Percentiles rank a stretch among this genome's conserved stretches.
These are phyloP conservation scores for Inga oerstediana DNA, from an alignment of 306 rosid genomes.

Conservation along the genomic window DNA sequence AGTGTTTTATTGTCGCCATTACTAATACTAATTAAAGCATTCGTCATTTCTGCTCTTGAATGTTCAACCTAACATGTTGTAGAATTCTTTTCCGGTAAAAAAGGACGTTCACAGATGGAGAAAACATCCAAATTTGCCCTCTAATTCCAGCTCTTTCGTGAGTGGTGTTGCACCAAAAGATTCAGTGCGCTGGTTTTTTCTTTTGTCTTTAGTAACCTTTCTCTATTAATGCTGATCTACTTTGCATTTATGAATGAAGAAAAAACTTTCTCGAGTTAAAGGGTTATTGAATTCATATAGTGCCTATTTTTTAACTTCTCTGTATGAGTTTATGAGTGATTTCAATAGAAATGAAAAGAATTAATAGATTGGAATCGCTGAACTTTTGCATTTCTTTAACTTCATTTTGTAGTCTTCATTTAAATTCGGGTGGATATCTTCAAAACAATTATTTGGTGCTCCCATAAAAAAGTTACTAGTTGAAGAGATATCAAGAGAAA, in stretches of 20 bases:
- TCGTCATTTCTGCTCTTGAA: conserved; percentile 28
- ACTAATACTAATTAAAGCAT: conserved; percentile 10
- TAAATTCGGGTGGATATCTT: conserved; percentile 63
- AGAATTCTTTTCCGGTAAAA: conserved; percentile 55
- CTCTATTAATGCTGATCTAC: not conserved
- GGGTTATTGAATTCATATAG: not conserved
- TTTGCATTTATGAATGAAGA: conserved; percentile 6
- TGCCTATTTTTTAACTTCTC: conserved; percentile 19
- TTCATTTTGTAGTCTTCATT: conserved; percentile 59
- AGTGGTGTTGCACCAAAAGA: conserved; percentile 56
- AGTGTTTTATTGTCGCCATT: not conserved
- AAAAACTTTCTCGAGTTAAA: conserved; percentile 11
- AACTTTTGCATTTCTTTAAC: conserved; percentile 12
- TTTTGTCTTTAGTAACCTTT: not conserved
- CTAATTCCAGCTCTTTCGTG: conserved; percentile 60
- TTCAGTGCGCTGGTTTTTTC: conserved; percentile 56
- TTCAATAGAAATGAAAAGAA: conserved; percentile 5
- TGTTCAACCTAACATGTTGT: conserved; percentile 37
- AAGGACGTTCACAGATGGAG: conserved; percentile 48
- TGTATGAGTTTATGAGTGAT: conserved; percentile 1
- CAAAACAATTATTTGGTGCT: conserved; percentile 60
- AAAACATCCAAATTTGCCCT: conserved; percentile 43
- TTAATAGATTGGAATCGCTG: conserved; percentile 18
- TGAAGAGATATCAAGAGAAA: conserved; percentile 68
- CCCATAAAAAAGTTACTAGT: conserved; percentile 78